These are phyloP conservation scores for Pittosporum tobira DNA, from an alignment of 129 eudicot genomes.

Conservation along the genomic window DNA sequence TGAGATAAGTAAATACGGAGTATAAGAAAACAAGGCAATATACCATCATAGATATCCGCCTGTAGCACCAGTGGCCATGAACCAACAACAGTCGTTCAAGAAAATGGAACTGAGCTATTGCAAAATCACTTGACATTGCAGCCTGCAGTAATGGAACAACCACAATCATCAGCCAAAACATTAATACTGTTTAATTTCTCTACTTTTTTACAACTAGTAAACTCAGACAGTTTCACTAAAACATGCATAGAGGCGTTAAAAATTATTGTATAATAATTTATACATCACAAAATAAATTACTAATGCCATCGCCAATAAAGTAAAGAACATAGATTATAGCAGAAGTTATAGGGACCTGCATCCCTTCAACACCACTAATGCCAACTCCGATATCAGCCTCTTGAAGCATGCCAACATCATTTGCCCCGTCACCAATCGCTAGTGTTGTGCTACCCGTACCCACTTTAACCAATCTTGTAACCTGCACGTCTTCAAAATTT, in stretches of 20 bases:
- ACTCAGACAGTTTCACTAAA: no score
- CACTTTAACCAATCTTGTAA: conserved; percentile 82
- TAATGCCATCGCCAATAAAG: no score
- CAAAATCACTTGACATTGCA: conserved; percentile 94
- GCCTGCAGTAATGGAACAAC: conserved; percentile 45
- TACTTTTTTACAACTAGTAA: no score
- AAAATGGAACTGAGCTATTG: conserved; percentile 86
- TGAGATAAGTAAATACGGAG: not conserved
- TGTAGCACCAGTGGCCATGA: conserved; percentile 99
- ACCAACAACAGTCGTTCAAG: conserved; percentile 87
- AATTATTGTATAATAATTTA: no score
- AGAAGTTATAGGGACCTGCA: conserved; percentile 60
- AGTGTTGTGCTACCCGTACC: conserved; percentile 71
- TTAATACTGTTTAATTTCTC: not conserved
- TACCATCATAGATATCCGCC: conserved; percentile 98
- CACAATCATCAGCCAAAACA: not conserved
- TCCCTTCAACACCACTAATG: conserved; percentile 96
- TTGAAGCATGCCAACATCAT: conserved; percentile 99
- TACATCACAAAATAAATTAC: no score
- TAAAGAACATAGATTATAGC: not conserved
- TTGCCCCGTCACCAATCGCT: conserved; percentile 98
- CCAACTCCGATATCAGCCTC: conserved; percentile 99
- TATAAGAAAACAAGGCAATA: not conserved
- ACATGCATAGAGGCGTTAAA: no score
- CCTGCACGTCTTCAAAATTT: conserved; percentile 49